Conservation (phyloP, 1,139 yeast species). For the Wickerhamomyces sp. region DNA sequence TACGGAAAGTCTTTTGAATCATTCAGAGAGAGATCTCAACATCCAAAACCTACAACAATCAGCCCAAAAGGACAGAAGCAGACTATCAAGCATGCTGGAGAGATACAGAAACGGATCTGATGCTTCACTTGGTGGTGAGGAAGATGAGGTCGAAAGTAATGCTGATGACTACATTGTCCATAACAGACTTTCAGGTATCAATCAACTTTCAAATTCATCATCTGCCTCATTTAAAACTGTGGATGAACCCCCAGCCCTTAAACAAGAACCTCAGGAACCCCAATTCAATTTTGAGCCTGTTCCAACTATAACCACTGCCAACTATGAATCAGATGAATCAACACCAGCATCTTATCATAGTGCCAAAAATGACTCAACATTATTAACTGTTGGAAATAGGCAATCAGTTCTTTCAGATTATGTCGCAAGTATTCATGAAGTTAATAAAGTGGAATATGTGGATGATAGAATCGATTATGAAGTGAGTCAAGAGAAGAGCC, state of each 20-base stretch:
- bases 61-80: constrained; percentile 9
- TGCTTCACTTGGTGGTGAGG: constrained; percentile 5
- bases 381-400: constrained; percentile 23
- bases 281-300: constrained; percentile 1
- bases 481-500: constrained; percentile 12
- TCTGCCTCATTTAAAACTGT: neutral
- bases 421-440: constrained; percentile 42
- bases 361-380: constrained; percentile 4
- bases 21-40: constrained; percentile 2
- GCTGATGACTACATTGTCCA: constrained; percentile 23
- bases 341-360: constrained; percentile 14
- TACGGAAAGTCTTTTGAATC: constrained; percentile 5
- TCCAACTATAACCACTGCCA: neutral
- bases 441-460: constrained; percentile 36
- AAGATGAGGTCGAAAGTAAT: constrained; percentile 15
- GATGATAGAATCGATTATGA: constrained; percentile 19
- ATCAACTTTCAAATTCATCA: neutral
- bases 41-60: constrained; percentile 4
- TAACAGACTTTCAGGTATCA: constrained; percentile 6
- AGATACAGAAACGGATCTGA: constrained; percentile 1
- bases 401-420: constrained; percentile 39
- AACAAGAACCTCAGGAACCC: neutral
- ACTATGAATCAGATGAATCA: neutral
- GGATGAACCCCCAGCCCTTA: neutral
- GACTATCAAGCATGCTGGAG: constrained; percentile 11